Evolutionary conservation across 1,139 yeast species (phyloP).

Genomic region (Lodderomyces elongisporus): DNA sequence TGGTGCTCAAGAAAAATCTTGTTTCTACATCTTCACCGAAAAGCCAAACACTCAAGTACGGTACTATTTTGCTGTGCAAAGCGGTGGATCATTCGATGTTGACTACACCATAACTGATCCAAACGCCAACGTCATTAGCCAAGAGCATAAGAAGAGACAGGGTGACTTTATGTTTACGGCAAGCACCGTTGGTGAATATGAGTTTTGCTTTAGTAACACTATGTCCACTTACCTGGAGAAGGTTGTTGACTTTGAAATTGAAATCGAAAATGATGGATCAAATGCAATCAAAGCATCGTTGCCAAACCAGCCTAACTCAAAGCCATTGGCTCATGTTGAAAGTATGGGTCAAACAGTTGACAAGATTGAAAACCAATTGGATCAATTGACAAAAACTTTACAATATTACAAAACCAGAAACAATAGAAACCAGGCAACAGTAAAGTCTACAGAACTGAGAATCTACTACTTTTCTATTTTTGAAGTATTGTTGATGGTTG

Average conservation of each 20-base stretch:
- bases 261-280: slow-evolving; percentile 44
- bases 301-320: slow-evolving; percentile 58
- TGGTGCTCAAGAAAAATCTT: slow-evolving; percentile 72
- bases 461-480: slow-evolving; percentile 79
- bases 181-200: slow-evolving; percentile 73
- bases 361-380: slow-evolving; percentile 63
- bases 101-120: slow-evolving; percentile 76
- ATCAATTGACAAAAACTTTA: slow-evolving; percentile 57
- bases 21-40: slow-evolving; percentile 73
- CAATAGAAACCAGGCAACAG: slow-evolving; percentile 88
- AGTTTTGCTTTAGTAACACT: slow-evolving; percentile 84
- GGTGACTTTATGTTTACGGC: slow-evolving; percentile 82
- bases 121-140: slow-evolving; percentile 49
- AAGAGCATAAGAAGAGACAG: slow-evolving; percentile 68
- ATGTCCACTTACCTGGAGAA: slow-evolving; percentile 86
- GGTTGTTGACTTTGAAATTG: slow-evolving; percentile 83
- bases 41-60: slow-evolving; percentile 61
- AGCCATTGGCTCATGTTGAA: slow-evolving; percentile 56
- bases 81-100: slow-evolving; percentile 84
- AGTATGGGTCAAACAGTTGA: slow-evolving; percentile 55
- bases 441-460: slow-evolving; percentile 80
- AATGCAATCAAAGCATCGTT: slow-evolving; percentile 51
- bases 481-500: slow-evolving; percentile 77
- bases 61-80: slow-evolving; percentile 87
- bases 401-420: slow-evolving; percentile 91